Evolutionary conservation across 495 filamentous ascomycete species (phyloP), one percentile per base, ranked within the genome.

Genomic region (Neurospora tetraspora): DNA sequence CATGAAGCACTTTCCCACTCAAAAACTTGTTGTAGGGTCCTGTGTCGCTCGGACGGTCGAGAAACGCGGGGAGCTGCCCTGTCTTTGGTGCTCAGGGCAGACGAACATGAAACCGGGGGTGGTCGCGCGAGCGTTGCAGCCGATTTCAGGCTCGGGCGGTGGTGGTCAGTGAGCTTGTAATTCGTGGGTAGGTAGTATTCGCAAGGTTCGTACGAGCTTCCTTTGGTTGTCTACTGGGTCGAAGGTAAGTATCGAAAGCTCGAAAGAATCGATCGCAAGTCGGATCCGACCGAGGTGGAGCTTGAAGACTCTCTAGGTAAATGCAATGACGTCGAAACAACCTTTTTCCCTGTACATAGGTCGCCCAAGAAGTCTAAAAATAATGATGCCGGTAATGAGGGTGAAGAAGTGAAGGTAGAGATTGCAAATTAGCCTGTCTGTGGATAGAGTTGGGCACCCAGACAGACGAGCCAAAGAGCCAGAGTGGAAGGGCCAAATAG

Each of bases 81-180:
- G 73, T 65, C 53, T 34, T 65, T 65, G 53, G 27, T 65, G 53
- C 71, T 61, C 70, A 39, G 70, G 72, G 43, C 75, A 72, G 71
- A 69, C 69, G 45, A 65, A 71, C 77, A 78, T 78, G 77, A 73
- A 75, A 74, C 75, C 42, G 73, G 65, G 74, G 36, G 11, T 36
- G 53, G 53, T 65, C 42, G 75, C 71, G 61, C 40, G 47, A 71
- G 73, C 27, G 75, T 75, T 73, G 70, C 75, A 76, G 70, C 71
- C 70, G 53, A 70, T 73, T 27, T 65, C 27, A 34, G 53, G 53
- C 53, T 65, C 53, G 31, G 53, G 14, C 14, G 53, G 53, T 65
- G 53, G 53, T 65, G 23, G 53, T 27, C 53, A 65, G 53, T 65
- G 27, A 65, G 53, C 14, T 61, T 65, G 53, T 65, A 34, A 34